Base-by-base conservation (phyloP, 2,329 filamentous ascomycete species). In the Xylaria sp. region DNA sequence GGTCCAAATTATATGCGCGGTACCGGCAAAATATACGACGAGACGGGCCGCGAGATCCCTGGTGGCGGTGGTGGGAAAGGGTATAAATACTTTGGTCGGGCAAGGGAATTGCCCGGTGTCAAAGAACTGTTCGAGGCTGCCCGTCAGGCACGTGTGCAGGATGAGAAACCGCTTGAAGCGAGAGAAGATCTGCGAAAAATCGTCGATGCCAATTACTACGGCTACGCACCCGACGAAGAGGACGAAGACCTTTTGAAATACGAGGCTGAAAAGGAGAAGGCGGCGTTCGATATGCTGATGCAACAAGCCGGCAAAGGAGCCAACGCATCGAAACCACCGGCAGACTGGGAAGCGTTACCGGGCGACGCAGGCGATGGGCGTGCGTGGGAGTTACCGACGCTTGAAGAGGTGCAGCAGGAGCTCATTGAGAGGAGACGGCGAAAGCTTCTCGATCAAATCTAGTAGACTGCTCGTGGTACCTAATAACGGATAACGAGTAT, bases 1-100 rank as follows among this genome's bases (percentile, higher is more conserved):
- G 94, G 94, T 2, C 94, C 94, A 35, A 97, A 97, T 76, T 99
- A 97, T 75, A 96, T 94, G 89, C 83, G 92, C 35, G 84, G 84
- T 3, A 83, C 82, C 0, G 85, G 80, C n/a, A 85, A 85, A 65
- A 81, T 90, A 53, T 91, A 89, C 73, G 88, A 91, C 71, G 88
- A 90, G 69, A 82, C 86, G 59, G 89, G 89, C 1, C 77, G 85
- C 52, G 88, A 91, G 72, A 87, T 91, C 46, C 81, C 80, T 0
- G 86, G 79, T 0, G 86, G 79, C 66, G 90, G 90, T 47, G 91
- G 90, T 46, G 90, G 89, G 42, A 96, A 92, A 71, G 93, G 93
- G 2, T 97, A 97, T 79, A 84, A 90, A 68, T 96, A 96, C 75
- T 99, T 96, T 77, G 94, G 94, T 0, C 81, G 94, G 3, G 94